A percentile compares a stretch with the other conserved stretches of the same genome.
Evolutionary conservation across 169 alveolate genomes (phyloP).

Genomic region (Eimeria maxima): DNA sequence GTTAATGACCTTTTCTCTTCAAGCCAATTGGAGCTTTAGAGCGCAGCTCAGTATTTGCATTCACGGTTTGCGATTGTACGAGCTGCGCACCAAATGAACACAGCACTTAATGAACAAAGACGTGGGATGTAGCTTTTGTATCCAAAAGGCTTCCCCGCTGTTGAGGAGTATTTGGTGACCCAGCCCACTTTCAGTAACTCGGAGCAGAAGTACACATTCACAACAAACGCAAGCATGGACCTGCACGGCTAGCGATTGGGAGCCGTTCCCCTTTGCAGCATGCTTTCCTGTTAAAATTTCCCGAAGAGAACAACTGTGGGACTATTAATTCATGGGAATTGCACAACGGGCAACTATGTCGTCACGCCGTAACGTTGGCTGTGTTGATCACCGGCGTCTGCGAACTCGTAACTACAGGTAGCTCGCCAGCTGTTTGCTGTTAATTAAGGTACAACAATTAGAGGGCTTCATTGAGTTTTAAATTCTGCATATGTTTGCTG

Average conservation of each 20-base stretch:
- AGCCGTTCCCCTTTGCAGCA: background rate
- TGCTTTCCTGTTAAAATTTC: background rate
- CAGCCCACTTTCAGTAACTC: background rate
- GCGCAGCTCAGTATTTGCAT: background rate
- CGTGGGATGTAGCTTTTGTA: background rate
- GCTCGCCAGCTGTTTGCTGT: background rate
- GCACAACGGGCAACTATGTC: background rate
- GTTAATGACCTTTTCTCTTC: background rate
- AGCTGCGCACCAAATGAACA: background rate
- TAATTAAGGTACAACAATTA: background rate
- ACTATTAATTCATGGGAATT: background rate
- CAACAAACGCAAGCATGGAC: background rate
- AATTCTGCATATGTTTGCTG: background rate
- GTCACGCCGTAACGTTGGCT: background rate
- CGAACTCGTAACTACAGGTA: background rate
- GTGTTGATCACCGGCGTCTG: background rate
- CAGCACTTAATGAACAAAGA: no score
- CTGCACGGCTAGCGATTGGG: background rate
- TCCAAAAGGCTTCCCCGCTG: background rate
- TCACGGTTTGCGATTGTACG: background rate
- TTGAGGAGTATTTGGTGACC: background rate
- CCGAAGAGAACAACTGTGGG: background rate
- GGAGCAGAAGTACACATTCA: background rate
- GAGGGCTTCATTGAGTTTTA: background rate
- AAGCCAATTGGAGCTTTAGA: background rate